Conservation (phyloP, 1,284 basidiomycete species). For the Cryptococcus depauperatus region DNA sequence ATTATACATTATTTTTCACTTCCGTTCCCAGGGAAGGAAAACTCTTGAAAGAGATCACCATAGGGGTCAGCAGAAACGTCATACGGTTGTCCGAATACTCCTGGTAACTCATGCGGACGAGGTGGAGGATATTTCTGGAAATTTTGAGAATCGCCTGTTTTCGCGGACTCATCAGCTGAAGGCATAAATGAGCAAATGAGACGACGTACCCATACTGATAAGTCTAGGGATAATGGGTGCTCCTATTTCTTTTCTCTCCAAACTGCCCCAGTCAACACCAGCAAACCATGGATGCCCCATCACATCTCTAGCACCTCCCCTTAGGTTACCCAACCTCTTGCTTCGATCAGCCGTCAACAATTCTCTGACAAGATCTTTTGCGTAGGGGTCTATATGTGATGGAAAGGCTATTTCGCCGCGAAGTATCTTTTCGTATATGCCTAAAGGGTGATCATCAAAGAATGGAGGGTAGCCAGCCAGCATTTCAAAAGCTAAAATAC, state of each 20-base stretch:
- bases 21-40: slow-evolving; percentile 21
- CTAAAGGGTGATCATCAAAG: slow-evolving; percentile 46
- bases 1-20: slow-evolving; percentile 1
- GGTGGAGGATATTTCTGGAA: slow-evolving; percentile 46
- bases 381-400: slow-evolving; percentile 46
- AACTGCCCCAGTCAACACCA: slow-evolving; percentile 48
- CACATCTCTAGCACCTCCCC: slow-evolving; percentile 48
- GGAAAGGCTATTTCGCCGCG: slow-evolving; percentile 47
- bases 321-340: slow-evolving; percentile 47
- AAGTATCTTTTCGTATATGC: slow-evolving; percentile 47
- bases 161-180: not conserved
- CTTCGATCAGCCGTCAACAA: slow-evolving; percentile 47
- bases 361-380: slow-evolving; percentile 47
- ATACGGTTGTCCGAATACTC: slow-evolving; percentile 41
- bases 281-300: slow-evolving; percentile 49
- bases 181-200: not conserved
- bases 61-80: slow-evolving; percentile 37
- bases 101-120: slow-evolving; percentile 42
- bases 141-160: slow-evolving; percentile 44
- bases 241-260: slow-evolving; percentile 46
- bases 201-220: slow-evolving; percentile 43
- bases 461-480: slow-evolving; percentile 47
- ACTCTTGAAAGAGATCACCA: slow-evolving; percentile 37
- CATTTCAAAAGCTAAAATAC: slow-evolving; percentile 49
- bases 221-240: slow-evolving; percentile 49